These are phyloP conservation scores for Pharnaceum exiguum DNA, from an alignment of 148 eudicot genomes.

Conservation along the genomic window DNA sequence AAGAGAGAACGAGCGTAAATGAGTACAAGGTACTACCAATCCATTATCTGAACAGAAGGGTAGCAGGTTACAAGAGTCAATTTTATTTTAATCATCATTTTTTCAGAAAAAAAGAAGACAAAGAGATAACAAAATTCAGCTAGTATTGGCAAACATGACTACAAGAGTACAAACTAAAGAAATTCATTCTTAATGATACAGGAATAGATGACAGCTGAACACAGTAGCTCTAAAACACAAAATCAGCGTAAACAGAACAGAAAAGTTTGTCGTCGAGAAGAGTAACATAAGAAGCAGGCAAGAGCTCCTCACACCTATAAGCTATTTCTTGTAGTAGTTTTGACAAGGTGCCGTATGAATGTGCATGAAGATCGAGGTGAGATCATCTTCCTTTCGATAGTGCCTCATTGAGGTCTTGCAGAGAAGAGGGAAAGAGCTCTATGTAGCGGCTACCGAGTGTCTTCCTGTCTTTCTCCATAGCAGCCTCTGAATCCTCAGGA, in stretches of 20 bases:
- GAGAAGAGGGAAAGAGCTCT: constrained; percentile 74
- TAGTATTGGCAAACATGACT: no score
- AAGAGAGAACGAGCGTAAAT: no score
- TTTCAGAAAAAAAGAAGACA: no score
- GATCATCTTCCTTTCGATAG: constrained; percentile 53
- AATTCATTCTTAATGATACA: constrained; percentile 5
- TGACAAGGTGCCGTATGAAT: not conserved
- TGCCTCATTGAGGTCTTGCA: constrained; percentile 68
- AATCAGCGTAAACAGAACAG: not conserved
- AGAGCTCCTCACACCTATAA: no score
- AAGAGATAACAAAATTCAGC: no score
- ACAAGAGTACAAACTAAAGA: not conserved
- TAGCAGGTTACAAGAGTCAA: no score
- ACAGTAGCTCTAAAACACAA: not conserved
- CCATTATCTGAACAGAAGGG: no score
- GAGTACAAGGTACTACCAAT: no score
- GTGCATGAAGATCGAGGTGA: not conserved
- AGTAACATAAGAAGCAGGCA: no score
- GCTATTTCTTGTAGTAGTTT: not conserved
- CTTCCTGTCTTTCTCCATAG: constrained; percentile 88
- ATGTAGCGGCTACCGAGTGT: constrained; percentile 94
- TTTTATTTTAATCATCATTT: no score
- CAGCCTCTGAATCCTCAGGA: constrained; percentile 75
- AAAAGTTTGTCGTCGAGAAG: no score
- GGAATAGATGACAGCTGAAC: not conserved